Evolutionary conservation across 805 yeast genomes (phyloP), one percentile per base, ranked within the genome.

Genomic region (Candida qinlingensis): DNA sequence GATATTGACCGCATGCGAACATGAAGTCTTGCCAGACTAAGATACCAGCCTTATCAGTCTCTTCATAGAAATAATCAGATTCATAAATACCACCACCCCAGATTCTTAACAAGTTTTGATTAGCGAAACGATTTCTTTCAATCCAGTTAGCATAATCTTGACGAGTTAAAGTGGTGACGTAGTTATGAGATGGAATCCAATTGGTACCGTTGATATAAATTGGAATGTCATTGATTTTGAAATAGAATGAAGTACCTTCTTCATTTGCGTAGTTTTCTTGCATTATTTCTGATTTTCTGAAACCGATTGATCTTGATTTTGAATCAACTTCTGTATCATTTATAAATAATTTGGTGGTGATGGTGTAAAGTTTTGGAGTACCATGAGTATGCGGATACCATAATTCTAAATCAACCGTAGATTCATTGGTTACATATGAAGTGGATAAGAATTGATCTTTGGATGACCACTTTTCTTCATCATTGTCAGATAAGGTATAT

Each of bases 1-100:
- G 81, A 50, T 77, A 77, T 43, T 71, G 76, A 1, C 80, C 81
- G 62, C 82, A 77, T 3, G 78, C 81, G 65, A 77, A 77, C 80
- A 76, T 72, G 57, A 77, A 75, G 55, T 77, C 82, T 46, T 77
- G 81, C 79, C 80, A 77, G 7, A 77, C 72, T 54, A 77, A 41
- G 9, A 77, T 46, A 58, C 60, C 59, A 6, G 46, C 35, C 35
- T 39, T 40, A 36, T 55, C 57, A 42, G 55, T 49, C 8, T 42
- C 39, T n/a, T 48, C 44, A 39, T 53, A 53, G 31, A 55, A 50
- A 19, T 44, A 27, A n/a, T 53, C 55, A 13, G 45, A 13, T 27
- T 55, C 58, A 37, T 55, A 55, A 39, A 55, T 31, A 12, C 58
- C 58, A 13, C 58, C 56, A 37, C 58, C 56, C 56, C 58, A 55